phyloP scores from a whole-genome alignment of 495 filamentous ascomycete genomes.

The Achaetomiella virescens region DNA sequence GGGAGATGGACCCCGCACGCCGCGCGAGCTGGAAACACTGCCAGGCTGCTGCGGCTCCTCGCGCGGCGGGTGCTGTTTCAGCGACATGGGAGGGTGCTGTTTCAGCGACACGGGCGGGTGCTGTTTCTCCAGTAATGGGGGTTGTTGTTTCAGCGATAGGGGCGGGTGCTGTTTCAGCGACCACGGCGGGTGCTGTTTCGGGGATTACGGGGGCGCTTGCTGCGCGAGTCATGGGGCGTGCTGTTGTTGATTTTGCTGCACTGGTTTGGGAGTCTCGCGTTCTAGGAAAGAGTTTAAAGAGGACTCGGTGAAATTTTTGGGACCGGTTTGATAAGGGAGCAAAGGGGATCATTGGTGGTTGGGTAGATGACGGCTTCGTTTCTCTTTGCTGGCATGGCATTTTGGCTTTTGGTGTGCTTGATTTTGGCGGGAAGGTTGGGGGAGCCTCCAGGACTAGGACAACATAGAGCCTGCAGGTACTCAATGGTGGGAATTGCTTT shows the following conservation, averaged over 20 bases:
- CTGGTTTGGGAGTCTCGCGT: no score
- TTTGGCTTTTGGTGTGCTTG: no score
- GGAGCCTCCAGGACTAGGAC: no score
- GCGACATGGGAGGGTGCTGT: slow-evolving; percentile 1
- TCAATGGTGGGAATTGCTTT: no score
- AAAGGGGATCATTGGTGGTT: no score
- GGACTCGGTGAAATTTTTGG: no score
- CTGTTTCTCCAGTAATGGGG: neutral
- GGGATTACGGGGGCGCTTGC: neutral
- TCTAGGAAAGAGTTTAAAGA: no score
- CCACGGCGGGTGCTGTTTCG: neutral
- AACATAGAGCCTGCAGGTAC: no score
- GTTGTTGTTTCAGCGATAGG: neutral
- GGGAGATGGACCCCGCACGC: neutral
- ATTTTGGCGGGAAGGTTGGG: no score
- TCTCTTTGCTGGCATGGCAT: no score
- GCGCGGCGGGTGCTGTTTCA: slow-evolving; percentile 9
- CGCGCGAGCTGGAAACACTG: neutral
- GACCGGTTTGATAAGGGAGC: no score
- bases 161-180: neutral
- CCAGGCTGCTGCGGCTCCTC: slow-evolving; percentile 16
- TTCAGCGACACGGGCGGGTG: neutral
- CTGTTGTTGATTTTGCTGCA: neutral
- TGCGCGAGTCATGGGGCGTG: neutral
- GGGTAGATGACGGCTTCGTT: no score